Evolutionary conservation across 2,329 filamentous ascomycete species (phyloP).

Genomic region (Myriosclerotinia curreyana): DNA sequence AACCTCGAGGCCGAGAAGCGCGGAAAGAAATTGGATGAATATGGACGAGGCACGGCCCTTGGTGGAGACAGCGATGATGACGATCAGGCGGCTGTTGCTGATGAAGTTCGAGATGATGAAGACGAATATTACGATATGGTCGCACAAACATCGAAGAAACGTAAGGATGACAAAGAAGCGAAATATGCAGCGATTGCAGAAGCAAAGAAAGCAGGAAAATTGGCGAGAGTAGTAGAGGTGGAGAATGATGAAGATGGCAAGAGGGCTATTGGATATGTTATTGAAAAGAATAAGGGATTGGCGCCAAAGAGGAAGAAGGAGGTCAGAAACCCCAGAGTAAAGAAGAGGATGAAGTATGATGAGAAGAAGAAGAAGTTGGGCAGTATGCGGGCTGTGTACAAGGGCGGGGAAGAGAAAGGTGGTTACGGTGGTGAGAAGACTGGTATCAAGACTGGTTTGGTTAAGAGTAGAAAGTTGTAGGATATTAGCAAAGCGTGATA

Average conservation of each 20-base stretch:
- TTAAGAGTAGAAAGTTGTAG: conserved; percentile 84
- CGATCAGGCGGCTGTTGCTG: conserved; percentile 45
- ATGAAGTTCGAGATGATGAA: conserved; percentile 43
- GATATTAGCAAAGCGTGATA: conserved; percentile 11
- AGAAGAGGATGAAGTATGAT: conserved; percentile 96
- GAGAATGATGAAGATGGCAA: conserved; percentile 78
- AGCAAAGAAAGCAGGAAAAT: conserved; percentile 60
- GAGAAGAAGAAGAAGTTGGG: conserved; percentile 96
- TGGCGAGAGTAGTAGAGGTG: conserved; percentile 62
- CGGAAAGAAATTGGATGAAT: conserved; percentile 62
- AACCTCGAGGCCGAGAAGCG: conserved; percentile 85
- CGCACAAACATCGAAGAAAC: conserved; percentile 63
- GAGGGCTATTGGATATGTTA: conserved; percentile 86
- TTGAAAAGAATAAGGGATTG: conserved; percentile 96
- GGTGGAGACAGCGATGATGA: conserved; percentile 55
- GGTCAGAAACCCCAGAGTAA: conserved; percentile 88
- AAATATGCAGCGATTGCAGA: conserved; percentile 54
- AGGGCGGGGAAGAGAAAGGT: conserved; percentile 77
- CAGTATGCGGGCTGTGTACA: conserved; percentile 81
- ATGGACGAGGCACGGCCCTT: conserved; percentile 59
- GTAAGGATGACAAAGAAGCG: conserved; percentile 69
- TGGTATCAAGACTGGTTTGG: conserved; percentile 89
- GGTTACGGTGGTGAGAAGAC: conserved; percentile 90
- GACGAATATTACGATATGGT: conserved; percentile 91
- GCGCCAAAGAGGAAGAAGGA: conserved; percentile 90